Percentiles rank a stretch among this genome's conserved stretches.
These are phyloP conservation scores for Didymella lethalis DNA, from an alignment of 2,329 filamentous ascomycete genomes.

Conservation along the genomic window DNA sequence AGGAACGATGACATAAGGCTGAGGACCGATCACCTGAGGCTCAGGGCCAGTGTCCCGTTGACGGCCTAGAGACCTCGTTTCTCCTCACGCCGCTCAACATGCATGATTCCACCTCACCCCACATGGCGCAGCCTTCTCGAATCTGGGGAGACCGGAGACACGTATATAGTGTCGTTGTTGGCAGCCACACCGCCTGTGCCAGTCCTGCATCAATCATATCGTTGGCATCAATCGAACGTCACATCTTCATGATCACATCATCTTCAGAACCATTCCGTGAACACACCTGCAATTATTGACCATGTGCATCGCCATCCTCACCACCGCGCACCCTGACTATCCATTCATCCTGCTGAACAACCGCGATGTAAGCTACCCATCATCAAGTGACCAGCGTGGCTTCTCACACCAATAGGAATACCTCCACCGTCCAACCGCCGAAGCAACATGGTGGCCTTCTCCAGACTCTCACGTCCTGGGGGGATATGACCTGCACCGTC, in stretches of 20 bases:
- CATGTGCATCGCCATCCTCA: constrained; percentile 60
- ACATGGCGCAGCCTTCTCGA: constrained; percentile 27
- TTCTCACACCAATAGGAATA: constrained; percentile 60
- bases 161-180: constrained; percentile 38
- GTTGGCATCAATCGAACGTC: constrained; percentile 1
- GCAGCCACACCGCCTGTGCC: constrained; percentile 37
- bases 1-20: constrained; percentile 17
- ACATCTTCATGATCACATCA: neutral
- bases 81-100: constrained; percentile 22
- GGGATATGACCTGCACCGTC: constrained; percentile 67
- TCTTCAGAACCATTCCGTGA: neutral
- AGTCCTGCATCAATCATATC: constrained; percentile 11
- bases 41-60: constrained; percentile 12
- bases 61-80: constrained; percentile 20
- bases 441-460: constrained; percentile 66
- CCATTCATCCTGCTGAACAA: constrained; percentile 61
- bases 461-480: constrained; percentile 65
- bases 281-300: neutral
- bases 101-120: constrained; percentile 43
- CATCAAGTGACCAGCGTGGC: neutral
- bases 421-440: constrained; percentile 66
- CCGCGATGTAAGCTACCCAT: constrained; percentile 52
- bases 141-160: constrained; percentile 34
- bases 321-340: constrained; percentile 59
- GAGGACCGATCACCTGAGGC: constrained; percentile 12